Evolutionary conservation across 169 alveolate species (phyloP).

Genomic region (Plasmodium blacklocki): DNA sequence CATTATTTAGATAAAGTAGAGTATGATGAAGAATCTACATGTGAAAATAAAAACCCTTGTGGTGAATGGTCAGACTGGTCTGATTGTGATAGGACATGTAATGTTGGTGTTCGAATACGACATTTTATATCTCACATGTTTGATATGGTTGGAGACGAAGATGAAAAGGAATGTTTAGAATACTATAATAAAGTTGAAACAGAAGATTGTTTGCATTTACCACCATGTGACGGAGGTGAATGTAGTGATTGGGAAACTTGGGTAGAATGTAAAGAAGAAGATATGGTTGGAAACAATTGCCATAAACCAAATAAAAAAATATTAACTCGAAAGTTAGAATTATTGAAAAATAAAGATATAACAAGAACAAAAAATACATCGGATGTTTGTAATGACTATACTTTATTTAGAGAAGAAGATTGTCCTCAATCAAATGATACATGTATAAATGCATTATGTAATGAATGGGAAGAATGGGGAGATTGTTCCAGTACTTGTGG

Average conservation of each 20-base stretch:
- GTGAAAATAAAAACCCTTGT: conserved; percentile 31
- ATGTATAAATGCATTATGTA: conserved; percentile 57
- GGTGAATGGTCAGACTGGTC: conserved; percentile 75
- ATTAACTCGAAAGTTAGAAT: conserved; percentile 41
- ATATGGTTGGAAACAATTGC: conserved; percentile 8
- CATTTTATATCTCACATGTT: conserved; percentile 34
- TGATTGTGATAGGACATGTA: conserved; percentile 59
- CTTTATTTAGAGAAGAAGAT: conserved; percentile 60
- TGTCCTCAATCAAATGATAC: conserved; percentile 36
- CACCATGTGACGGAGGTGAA: conserved; percentile 43
- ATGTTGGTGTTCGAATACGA: conserved; percentile 53
- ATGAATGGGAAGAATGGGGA: conserved; percentile 77
- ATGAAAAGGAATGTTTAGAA: conserved; percentile 27
- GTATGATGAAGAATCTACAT: conserved; percentile 40
- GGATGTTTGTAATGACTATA: conserved; percentile 39
- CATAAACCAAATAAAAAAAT: conserved; percentile 44
- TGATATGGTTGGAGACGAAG: conserved; percentile 26
- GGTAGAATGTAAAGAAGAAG: conserved; percentile 43
- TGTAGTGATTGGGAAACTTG: conserved; percentile 71
- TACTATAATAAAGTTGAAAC: conserved; percentile 45
- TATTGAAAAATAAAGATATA: conserved; percentile 12
- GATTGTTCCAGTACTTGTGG: conserved; percentile 69
- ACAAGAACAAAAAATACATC: conserved; percentile 8
- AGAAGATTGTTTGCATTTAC: conserved; percentile 41
- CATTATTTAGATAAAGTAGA: conserved; percentile 41